These are phyloP conservation scores for Citrus trifoliata DNA, from an alignment of 345 rosid genomes.

Conservation along the genomic window DNA sequence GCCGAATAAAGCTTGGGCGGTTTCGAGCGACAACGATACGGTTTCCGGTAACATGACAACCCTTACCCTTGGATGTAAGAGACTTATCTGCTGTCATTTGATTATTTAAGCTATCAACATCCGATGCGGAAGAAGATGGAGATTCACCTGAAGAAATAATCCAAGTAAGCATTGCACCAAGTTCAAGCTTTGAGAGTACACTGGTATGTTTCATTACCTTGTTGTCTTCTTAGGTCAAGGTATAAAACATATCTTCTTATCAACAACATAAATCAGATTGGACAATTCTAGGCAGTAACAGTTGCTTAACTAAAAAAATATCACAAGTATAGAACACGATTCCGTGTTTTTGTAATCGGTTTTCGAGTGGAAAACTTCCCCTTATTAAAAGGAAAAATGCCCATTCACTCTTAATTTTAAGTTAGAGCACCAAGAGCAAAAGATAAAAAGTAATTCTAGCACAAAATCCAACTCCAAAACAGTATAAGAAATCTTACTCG, in stretches of 20 bases:
- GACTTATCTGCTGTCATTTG: slow-evolving; percentile 50
- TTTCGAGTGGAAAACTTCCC: background rate
- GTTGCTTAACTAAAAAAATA: background rate
- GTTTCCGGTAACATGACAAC: slow-evolving; percentile 48
- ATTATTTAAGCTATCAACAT: slow-evolving; percentile 68
- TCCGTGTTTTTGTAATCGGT: background rate
- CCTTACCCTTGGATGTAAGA: slow-evolving; percentile 40
- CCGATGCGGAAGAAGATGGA: slow-evolving; percentile 88
- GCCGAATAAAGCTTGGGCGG: slow-evolving; percentile 40
- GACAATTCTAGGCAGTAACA: background rate
- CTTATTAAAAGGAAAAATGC: background rate
- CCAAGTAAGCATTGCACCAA: background rate
- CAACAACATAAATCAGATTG: background rate
- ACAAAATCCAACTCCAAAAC: background rate
- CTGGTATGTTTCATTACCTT: background rate
- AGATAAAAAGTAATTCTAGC: background rate
- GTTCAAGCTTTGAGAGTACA: background rate
- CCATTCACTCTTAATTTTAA: background rate
- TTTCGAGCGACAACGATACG: slow-evolving; percentile 39
- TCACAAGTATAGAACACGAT: background rate
- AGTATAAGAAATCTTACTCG: background rate
- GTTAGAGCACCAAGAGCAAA: background rate
- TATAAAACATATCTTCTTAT: background rate
- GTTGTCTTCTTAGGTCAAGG: background rate
- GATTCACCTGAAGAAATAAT: slow-evolving; percentile 68